Percentiles rank a stretch among this genome's conserved stretches.
Evolutionary conservation across 1,284 basidiomycete species (phyloP).

Genomic region (Melampsora americana): DNA sequence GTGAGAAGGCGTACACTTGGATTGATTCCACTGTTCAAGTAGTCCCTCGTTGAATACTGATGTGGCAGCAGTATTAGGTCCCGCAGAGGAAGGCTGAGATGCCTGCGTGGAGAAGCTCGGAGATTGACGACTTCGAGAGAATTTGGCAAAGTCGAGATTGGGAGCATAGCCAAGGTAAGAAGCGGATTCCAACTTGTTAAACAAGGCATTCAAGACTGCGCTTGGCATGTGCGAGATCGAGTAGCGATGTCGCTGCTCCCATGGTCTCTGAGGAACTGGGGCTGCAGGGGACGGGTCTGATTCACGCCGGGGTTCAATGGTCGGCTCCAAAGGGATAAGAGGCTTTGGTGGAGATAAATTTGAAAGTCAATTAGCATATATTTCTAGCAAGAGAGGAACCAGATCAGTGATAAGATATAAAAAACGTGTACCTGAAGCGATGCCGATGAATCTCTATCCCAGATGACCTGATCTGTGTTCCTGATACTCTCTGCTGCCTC

Average conservation of each 20-base stretch:
- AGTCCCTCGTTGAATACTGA: conserved; percentile 8
- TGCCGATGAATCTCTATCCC: neutral
- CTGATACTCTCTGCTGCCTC: neutral
- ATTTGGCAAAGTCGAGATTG: neutral
- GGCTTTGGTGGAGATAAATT: neutral
- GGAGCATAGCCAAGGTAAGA: neutral
- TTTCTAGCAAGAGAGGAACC: neutral
- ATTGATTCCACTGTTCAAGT: neutral
- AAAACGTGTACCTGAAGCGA: neutral
- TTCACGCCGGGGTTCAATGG: conserved; percentile 12
- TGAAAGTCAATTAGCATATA: neutral
- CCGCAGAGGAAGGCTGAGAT: conserved; percentile 25
- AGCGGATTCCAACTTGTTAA: neutral
- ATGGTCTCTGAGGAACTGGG: conserved; percentile 35
- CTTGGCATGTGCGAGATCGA: conserved; percentile 15
- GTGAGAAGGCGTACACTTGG: neutral
- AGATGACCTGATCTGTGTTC: neutral
- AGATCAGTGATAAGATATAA: neutral
- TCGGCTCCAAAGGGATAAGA: neutral
- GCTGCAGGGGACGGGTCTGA: conserved; percentile 39
- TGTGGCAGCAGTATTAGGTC: conserved; percentile 15
- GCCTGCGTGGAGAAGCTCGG: conserved; percentile 23
- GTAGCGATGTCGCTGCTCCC: conserved; percentile 30
- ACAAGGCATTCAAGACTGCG: neutral
- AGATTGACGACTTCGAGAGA: conserved; percentile 6